Evolutionary conservation across 139 green algal species (phyloP).

Genomic region (Asterochloris sp.): DNA sequence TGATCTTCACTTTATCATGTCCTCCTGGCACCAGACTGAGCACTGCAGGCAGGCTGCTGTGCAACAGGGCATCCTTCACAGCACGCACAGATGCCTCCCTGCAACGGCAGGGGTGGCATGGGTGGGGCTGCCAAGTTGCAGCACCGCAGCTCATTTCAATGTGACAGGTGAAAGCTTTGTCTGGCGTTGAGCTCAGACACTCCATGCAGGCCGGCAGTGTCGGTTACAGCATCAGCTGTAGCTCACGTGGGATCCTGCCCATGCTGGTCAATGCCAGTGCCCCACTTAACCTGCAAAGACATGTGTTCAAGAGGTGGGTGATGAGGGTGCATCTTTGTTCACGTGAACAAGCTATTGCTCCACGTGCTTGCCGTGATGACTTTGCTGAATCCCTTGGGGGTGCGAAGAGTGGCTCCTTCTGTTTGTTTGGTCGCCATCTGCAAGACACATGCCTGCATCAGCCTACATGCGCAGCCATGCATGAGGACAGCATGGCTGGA

Average conservation of each 20-base stretch:
- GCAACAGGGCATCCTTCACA: constrained; percentile 5
- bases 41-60: constrained; percentile 3
- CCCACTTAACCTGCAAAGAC: not conserved
- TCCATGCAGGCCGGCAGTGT: too few relatives aligned
- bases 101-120: not conserved
- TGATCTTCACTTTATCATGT: constrained; percentile 19
- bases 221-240: too few relatives aligned
- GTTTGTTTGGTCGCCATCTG: constrained; percentile 14
- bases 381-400: constrained; percentile 17
- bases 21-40: constrained; percentile 4
- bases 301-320: too few relatives aligned
- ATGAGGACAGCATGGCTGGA: too few relatives aligned
- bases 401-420: not conserved
- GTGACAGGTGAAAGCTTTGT: too few relatives aligned
- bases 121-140: too few relatives aligned
- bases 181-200: too few relatives aligned
- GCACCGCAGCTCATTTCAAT: not conserved
- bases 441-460: not conserved
- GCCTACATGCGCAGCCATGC: too few relatives aligned
- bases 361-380: not conserved
- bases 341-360: too few relatives aligned
- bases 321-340: too few relatives aligned
- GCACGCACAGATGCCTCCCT: constrained; percentile 13
- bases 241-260: constrained; percentile 5
- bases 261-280: constrained; percentile 10